Base-by-base conservation (phyloP, 257 asterid species). In the Agastache rugosa region DNA sequence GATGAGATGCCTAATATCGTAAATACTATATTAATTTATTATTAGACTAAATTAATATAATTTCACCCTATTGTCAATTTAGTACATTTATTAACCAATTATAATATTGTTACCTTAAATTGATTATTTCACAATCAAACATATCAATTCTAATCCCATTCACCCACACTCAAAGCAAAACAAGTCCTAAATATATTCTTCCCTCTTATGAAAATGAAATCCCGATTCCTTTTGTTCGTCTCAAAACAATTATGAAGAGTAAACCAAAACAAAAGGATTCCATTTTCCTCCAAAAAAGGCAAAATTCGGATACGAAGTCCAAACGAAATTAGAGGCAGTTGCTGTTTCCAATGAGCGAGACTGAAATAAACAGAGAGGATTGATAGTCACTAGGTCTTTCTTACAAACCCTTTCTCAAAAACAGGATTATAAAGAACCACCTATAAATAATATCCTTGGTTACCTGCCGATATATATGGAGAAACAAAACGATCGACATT, bases 381-480 rank as follows among this genome's bases (percentile, higher is more conserved):
- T 2, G 11, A 61, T 27, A 20, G 50, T 39, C 75, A 6, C 42
- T 1, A 17, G 29, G 69, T 61, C 42, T 51, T 44, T 75, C 81
- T 60, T 75, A 75, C 78, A 83, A 83, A 75, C 82, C 85, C 79
- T 45, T 64, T 62, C 62, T 55, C 63, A 70, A 78, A 80, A 77
- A 63, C 71, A 76, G 82, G 75, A 77, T 65, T 65, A 71, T 68
- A 72, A 51, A 73, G 76, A 69, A 67, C 69, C 78, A 69, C 58
- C 75, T 58, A 58, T 59, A 23, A 75, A 75, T 56, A 56, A 63
- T 62, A 27, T 39, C 19, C 65, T 11, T 16, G 16, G 31, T 41
- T 58, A 39, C 71, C 72, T 63, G 70, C 25, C 22, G 16, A 63
- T 44, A 10, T 29, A 50, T 41, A 73, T 39, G 69, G 51, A 62